These are phyloP conservation scores for Acanthamoeba triangularis DNA, from an alignment of 208 protist species.

Conservation along the genomic window DNA sequence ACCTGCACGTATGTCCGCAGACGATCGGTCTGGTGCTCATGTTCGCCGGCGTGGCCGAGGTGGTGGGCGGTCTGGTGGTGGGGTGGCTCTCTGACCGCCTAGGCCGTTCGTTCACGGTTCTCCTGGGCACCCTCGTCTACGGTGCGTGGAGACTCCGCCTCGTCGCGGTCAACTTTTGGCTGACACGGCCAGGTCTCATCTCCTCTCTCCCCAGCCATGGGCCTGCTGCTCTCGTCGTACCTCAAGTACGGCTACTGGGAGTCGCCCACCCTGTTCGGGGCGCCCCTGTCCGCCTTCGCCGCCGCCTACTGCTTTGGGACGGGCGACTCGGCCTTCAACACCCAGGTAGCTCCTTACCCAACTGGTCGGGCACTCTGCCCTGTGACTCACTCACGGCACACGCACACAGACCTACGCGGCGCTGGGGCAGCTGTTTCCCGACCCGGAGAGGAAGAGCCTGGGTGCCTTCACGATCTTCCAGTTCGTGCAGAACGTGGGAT, in stretches of 20 bases:
- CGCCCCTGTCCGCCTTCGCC: neutral
- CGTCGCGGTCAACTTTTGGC: too few species aligned
- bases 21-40: slow-evolving; percentile 75
- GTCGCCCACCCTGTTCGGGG: neutral
- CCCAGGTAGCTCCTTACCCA: slow-evolving; percentile 14
- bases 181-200: neutral
- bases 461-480: slow-evolving; percentile 71
- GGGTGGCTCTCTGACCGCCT: slow-evolving; percentile 70
- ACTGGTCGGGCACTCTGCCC: too few species aligned
- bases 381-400: neutral
- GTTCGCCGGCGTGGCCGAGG: slow-evolving; percentile 72
- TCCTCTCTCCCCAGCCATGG: neutral
- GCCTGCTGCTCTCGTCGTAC: neutral
- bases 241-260: slow-evolving; percentile 16
- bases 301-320: slow-evolving; percentile 66
- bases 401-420: slow-evolving; percentile 46
- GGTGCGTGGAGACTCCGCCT: neutral
- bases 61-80: slow-evolving; percentile 45
- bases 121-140: slow-evolving; percentile 16
- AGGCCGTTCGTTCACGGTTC: slow-evolving; percentile 46
- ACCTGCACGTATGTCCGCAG: neutral
- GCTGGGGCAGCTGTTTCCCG: slow-evolving; percentile 65
- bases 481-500: slow-evolving; percentile 77
- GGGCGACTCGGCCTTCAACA: slow-evolving; percentile 75
- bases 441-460: slow-evolving; percentile 34